A percentile compares a stretch with the other conserved stretches of the same genome.
These are phyloP conservation scores for Talaromyces ruber DNA, from an alignment of 495 filamentous ascomycete genomes.

Conservation along the genomic window DNA sequence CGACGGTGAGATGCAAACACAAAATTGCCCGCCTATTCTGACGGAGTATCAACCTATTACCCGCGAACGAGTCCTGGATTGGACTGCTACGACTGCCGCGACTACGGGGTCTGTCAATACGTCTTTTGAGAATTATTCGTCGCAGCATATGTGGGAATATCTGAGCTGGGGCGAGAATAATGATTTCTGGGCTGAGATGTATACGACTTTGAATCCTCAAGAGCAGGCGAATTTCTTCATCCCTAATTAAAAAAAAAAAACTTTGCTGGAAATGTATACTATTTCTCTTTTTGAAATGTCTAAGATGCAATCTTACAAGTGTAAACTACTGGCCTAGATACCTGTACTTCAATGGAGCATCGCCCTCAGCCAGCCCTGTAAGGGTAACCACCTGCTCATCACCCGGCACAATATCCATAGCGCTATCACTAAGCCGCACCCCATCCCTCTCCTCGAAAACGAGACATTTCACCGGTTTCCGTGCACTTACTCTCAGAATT, in stretches of 20 bases:
- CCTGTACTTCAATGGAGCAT: conserved; percentile 26
- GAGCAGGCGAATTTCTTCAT: background rate
- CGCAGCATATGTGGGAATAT: conserved; percentile 36
- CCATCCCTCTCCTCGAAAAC: conserved; percentile 36
- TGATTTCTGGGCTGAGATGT: conserved; percentile 23
- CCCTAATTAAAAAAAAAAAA: background rate
- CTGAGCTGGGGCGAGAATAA: conserved; percentile 33
- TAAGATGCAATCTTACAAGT: background rate
- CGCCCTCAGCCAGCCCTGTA: conserved; percentile 22
- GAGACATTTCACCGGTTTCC: conserved; percentile 32
- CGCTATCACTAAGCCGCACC: conserved; percentile 30
- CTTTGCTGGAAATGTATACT: background rate
- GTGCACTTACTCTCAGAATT: conserved; percentile 12
- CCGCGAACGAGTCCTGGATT: conserved; percentile 12
- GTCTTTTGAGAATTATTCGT: conserved; percentile 24
- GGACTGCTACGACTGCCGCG: conserved; percentile 10
- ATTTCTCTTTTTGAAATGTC: background rate
- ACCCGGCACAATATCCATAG: conserved; percentile 40
- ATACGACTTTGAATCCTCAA: background rate
- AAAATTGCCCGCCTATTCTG: background rate
- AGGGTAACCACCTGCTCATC: conserved; percentile 32
- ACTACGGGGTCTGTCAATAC: background rate
- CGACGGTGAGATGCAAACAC: background rate
- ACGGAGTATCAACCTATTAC: conserved; percentile 4
- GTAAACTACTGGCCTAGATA: conserved; percentile 13